phyloP scores from a whole-genome alignment of 139 green algal genomes.

The Haematococcus sp. region DNA sequence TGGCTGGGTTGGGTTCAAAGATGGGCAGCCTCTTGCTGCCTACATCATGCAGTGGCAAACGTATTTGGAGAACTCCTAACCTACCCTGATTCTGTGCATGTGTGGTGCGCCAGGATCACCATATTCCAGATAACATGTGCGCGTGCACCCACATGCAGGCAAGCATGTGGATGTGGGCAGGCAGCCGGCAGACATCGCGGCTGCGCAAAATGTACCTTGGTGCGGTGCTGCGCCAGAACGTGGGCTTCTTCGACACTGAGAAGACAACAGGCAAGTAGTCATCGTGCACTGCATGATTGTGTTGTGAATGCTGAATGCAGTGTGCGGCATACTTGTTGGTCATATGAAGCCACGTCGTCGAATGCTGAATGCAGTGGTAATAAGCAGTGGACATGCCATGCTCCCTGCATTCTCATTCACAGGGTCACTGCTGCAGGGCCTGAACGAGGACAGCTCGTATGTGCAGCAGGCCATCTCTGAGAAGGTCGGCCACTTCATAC shows the following conservation, averaged over 20 bases:
- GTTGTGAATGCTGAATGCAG: not conserved
- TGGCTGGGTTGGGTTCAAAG: no score
- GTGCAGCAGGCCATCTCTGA: conserved; percentile 68
- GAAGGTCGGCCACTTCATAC: conserved; percentile 48
- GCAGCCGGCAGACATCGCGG: conserved; percentile 40
- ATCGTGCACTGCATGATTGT: not conserved
- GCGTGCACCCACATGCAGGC: no score
- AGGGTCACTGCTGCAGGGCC: conserved; percentile 57
- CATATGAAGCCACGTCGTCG: not conserved
- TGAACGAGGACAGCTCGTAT: conserved; percentile 69
- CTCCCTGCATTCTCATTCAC: not conserved
- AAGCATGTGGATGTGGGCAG: conserved; percentile 18
- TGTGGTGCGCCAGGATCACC: no score
- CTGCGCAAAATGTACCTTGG: conserved; percentile 47
- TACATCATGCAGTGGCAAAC: no score
- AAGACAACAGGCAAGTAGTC: conserved; percentile 42
- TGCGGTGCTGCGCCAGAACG: conserved; percentile 77
- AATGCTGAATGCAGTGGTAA: not conserved
- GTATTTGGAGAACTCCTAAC: no score
- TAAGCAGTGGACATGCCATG: no score
- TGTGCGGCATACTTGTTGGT: no score
- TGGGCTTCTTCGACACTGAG: conserved; percentile 80
- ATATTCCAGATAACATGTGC: no score
- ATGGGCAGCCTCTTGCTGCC: no score
- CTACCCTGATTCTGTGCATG: no score